Base-by-base conservation (phyloP, 441 rosid genomes). In the Erodium trifolium region DNA sequence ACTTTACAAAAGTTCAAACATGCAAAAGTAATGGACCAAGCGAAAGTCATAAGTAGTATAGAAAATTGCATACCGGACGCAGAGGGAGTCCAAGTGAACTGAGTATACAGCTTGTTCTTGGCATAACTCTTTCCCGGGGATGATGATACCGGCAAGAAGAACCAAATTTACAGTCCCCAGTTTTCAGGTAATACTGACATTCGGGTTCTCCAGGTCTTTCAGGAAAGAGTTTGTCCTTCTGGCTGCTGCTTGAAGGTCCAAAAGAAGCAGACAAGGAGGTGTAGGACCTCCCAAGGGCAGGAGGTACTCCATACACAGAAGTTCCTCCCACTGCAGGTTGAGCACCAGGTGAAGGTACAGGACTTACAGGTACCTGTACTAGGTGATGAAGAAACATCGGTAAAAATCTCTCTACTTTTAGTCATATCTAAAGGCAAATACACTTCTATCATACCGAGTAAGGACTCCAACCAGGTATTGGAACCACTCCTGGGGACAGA, bases 401-500 rank as follows among this genome's bases (percentile, higher is more conserved):
- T 47, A 9, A 13, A 3, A 47, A 47, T 13, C 55, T 47, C 10
- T 47, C 55, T 10, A 47, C 51, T 1, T 47, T 47, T 47, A 13
- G 55, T 47, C 55, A 13, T 23, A 23, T 23, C 27, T 23, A 37
- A 37, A 37, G 41, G 8, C 41, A 37, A 37, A 47, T 47, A 13
- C 55, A 47, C 55, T 45, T 45, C 12, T 10, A 9, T 47, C 55
- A 47, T 78, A 91, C 99, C 93, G 79, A 83, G 71, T 88, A 91
- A 17, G 89, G 89, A 75, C 73, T 82, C 97, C 96, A 94, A 71
- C 89, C 83, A 17, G 86, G 75, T 72, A 82, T 75, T 23, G 96
- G 82, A 78, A 91, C 86, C 86, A 88, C 84, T 73, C 96, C 71
- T 0, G 92, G 89, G 53, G 97, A 77, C 65, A 94, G 69, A 69